Conservation (phyloP, 1,284 basidiomycete genomes). For the Ganoderma resinaceum region DNA sequence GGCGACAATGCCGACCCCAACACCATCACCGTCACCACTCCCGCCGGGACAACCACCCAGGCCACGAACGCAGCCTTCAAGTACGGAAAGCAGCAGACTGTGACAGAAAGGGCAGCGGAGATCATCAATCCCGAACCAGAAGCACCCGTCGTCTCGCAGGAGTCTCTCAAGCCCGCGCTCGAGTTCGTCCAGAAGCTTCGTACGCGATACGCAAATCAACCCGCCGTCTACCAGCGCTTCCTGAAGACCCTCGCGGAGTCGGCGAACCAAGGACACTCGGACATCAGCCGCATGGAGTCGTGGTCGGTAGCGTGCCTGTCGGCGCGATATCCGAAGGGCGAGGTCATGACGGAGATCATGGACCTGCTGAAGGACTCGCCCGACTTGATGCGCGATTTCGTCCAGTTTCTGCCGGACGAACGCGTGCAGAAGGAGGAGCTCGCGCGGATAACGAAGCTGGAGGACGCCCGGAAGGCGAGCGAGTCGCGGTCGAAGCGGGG, state of each 20-base stretch:
- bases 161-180: slow-evolving; percentile 75
- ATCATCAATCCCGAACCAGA: slow-evolving; percentile 18
- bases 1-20: slow-evolving; percentile 62
- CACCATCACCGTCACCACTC: slow-evolving; percentile 90
- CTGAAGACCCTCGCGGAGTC: slow-evolving; percentile 87
- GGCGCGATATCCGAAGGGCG: slow-evolving; percentile 49
- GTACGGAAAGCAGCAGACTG: slow-evolving; percentile 13
- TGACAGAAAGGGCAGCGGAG: slow-evolving; percentile 8
- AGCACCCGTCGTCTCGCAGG: slow-evolving; percentile 22
- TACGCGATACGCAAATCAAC: slow-evolving; percentile 83
- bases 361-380: slow-evolving; percentile 88
- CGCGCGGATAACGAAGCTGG: slow-evolving; percentile 34
- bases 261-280: slow-evolving; percentile 56
- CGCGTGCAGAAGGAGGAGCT: slow-evolving; percentile 55
- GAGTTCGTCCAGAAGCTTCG: slow-evolving; percentile 98
- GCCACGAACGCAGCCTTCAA: slow-evolving; percentile 38
- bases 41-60: slow-evolving; percentile 63
- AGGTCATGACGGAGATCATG: slow-evolving; percentile 87
- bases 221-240: slow-evolving; percentile 94
- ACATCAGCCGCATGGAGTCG: slow-evolving; percentile 71
- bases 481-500: slow-evolving; percentile 33
- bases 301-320: slow-evolving; percentile 51
- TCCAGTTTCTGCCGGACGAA: slow-evolving; percentile 87
- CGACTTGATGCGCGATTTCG: slow-evolving; percentile 91
- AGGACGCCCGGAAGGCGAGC: slow-evolving; percentile 28